Base-by-base conservation (phyloP, 192 early-diverging fungal species). In the Bifiguratus adelaidae region DNA sequence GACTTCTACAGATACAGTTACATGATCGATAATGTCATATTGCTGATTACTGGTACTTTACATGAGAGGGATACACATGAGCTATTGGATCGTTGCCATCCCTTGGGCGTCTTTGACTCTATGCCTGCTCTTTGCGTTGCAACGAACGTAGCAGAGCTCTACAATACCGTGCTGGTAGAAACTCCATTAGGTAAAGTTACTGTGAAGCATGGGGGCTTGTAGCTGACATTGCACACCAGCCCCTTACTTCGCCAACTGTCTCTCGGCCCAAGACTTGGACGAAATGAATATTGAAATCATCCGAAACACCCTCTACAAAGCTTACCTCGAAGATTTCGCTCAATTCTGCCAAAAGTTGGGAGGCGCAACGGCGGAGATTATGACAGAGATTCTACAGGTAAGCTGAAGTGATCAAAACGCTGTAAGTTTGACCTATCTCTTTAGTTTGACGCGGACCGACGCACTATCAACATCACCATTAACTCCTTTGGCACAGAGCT, bases 221-320 rank as follows among this genome's bases (percentile, higher is more conserved):
- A 9, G 30, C 15, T 2, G 9, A 11, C 15, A 30, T 35, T 6
- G 7, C 30, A 16, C 23, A 13, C 42, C 58, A 84, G 96, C 94
- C 0, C 88, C 91, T 41, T 99, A 99, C 59, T 99, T 99, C 65
- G 82, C 86, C 52, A 89, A 99, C 60, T 97, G 92, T 49, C 67
- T 99, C 21, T 90, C 86, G 11, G 95, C 93, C 28, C 86, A 95
- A 53, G 96, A 99, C 63, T 67, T 99, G 48, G 92, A 99, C 60
- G 96, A 99, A 71, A 77, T 99, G 62, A 97, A 99, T 68, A 99
- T 99, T 74, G 96, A 99, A 60, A 97, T 99, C 46, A 99, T 99
- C 60, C 81, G 96, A 52, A 99, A 97, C 73, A 97, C 92, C 2
- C 77, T 99, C 29, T 92, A 97, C 75, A 95, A 96, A 66, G 92